These are phyloP conservation scores for Phaseolus coccineus DNA, from an alignment of 331 rosid genomes.

Conservation along the genomic window DNA sequence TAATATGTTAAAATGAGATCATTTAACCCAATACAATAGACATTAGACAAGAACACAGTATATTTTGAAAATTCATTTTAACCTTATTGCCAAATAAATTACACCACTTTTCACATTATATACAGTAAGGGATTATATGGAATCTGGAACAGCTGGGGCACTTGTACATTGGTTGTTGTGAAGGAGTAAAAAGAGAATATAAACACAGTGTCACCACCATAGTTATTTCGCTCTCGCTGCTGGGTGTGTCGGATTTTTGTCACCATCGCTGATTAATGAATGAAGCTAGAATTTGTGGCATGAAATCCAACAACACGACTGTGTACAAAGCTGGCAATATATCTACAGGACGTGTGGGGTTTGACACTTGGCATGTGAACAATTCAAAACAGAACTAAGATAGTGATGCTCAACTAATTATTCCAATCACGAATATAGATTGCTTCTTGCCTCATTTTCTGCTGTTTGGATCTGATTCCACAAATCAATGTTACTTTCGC, in stretches of 20 bases:
- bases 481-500: slow-evolving; percentile 12
- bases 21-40: too few relatives aligned
- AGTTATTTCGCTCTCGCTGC: slow-evolving; percentile 36
- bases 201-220: background rate
- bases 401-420: slow-evolving; percentile 48
- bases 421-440: background rate
- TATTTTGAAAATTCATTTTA: too few relatives aligned
- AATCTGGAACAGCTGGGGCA: too few relatives aligned
- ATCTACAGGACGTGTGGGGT: slow-evolving; percentile 35
- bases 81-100: too few relatives aligned
- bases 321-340: background rate
- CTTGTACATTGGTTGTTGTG: too few relatives aligned
- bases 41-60: too few relatives aligned
- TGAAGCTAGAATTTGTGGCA: slow-evolving; percentile 38
- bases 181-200: background rate
- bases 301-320: slow-evolving; percentile 27
- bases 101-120: too few relatives aligned
- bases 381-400: slow-evolving; percentile 32
- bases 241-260: slow-evolving; percentile 43
- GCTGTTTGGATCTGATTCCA: slow-evolving; percentile 7
- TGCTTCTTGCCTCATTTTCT: slow-evolving; percentile 20
- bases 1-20: too few relatives aligned
- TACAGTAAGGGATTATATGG: too few relatives aligned
- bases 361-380: slow-evolving; percentile 38
- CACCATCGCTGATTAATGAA: slow-evolving; percentile 42